phyloP scores from a whole-genome alignment of 2,329 filamentous ascomycete genomes.

The Alternaria panax region DNA sequence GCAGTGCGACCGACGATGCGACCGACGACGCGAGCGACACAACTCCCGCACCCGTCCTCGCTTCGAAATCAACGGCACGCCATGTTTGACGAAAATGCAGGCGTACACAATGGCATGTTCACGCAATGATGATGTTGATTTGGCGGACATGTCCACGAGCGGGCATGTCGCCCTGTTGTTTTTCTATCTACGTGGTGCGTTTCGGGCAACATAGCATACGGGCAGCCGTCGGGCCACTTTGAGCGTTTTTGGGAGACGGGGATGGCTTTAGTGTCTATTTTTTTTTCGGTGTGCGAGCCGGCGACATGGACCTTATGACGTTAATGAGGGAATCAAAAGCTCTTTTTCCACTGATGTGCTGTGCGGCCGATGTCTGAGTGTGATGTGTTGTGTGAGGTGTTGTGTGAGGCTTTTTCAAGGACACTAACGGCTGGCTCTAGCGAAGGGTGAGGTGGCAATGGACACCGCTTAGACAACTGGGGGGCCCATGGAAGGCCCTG shows the following conservation, averaged over 20 bases:
- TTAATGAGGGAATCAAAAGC: conserved; percentile 52
- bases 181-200: conserved; percentile 21
- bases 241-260: conserved; percentile 21
- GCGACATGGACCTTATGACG: conserved; percentile 38
- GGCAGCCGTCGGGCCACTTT: conserved; percentile 15
- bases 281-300: conserved; percentile 29
- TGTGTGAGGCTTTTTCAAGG: conserved; percentile 4
- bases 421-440: conserved; percentile 12
- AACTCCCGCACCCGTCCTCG: conserved; percentile 11
- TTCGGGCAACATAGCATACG: conserved; percentile 22
- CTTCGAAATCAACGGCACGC: conserved; percentile 19
- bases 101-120: conserved; percentile 36
- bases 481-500: conserved; percentile 11
- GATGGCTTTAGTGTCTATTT: conserved; percentile 37
- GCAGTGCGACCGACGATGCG: conserved; percentile 29
- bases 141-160: conserved; percentile 27
- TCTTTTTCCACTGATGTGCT: conserved; percentile 29
- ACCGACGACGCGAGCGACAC: conserved; percentile 22
- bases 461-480: conserved; percentile 16
- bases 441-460: conserved; percentile 16
- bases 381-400: not conserved
- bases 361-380: not conserved
- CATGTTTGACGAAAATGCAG: conserved; percentile 39
- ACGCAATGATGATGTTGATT: conserved; percentile 39
- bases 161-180: conserved; percentile 33